Evolutionary conservation across 2,329 filamentous ascomycete genomes (phyloP).

Genomic region (Cercospora sojina): DNA sequence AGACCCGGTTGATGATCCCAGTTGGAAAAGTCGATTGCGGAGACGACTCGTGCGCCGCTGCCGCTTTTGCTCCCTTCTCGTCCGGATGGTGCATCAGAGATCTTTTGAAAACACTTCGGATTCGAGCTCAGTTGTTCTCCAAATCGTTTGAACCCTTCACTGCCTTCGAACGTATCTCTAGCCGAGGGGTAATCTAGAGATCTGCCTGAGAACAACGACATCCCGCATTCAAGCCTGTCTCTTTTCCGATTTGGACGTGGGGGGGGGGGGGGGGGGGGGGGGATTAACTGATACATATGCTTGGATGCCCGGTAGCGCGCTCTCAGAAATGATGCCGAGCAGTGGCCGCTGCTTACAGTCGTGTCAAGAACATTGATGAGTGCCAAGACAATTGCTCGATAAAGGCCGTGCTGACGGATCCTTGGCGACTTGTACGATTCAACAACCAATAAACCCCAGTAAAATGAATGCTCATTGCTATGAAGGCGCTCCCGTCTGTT

Average conservation of each 20-base stretch:
- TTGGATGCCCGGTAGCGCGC: not conserved
- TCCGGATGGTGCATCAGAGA: too few relatives aligned
- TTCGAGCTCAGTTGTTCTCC: too few relatives aligned
- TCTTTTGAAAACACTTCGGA: too few relatives aligned
- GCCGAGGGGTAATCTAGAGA: too few relatives aligned
- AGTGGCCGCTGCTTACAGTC: not conserved
- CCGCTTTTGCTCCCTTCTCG: too few relatives aligned
- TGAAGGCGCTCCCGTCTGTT: not conserved
- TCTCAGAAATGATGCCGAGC: not conserved
- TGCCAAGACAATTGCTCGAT: not conserved
- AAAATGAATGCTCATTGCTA: not conserved
- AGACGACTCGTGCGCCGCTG: not conserved
- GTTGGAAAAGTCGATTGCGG: not conserved
- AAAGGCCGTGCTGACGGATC: not conserved
- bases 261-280: too few relatives aligned
- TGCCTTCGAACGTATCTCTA: too few relatives aligned
- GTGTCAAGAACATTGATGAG: not conserved
- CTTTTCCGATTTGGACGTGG: too few relatives aligned
- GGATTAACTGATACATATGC: not conserved
- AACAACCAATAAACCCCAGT: not conserved
- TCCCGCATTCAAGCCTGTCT: too few relatives aligned
- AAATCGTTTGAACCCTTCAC: too few relatives aligned
- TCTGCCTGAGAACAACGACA: too few relatives aligned
- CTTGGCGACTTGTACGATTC: not conserved
- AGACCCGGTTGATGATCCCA: not conserved